Percentiles rank a stretch among this genome's conserved stretches.
Evolutionary conservation across 1,139 yeast genomes (phyloP).

Genomic region (Scheffersomyces titani): DNA sequence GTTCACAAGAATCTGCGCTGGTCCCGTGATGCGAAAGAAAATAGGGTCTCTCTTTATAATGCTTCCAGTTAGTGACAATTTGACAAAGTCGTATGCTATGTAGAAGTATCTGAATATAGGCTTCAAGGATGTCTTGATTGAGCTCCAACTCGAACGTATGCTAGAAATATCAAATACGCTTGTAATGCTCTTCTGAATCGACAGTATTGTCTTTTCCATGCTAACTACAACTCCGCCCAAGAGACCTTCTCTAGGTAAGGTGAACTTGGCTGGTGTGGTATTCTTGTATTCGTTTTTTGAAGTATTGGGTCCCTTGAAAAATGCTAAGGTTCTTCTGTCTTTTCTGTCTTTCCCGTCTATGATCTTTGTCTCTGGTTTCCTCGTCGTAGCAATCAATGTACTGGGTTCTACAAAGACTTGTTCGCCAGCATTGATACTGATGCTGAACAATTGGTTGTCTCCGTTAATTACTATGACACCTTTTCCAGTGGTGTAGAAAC

Average conservation of each 20-base stretch:
- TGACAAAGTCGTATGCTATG: neutral
- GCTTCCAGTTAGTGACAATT: neutral
- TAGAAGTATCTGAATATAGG: neutral
- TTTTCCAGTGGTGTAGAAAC: constrained; percentile 13
- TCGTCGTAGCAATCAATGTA: constrained; percentile 17
- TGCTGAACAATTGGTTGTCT: constrained; percentile 12
- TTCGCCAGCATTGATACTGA: constrained; percentile 14
- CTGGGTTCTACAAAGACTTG: constrained; percentile 13
- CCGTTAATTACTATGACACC: constrained; percentile 21
- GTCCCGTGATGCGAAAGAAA: constrained; percentile 13
- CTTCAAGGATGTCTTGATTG: neutral
- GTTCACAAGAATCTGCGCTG: constrained; percentile 14
- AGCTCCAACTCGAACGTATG: neutral
- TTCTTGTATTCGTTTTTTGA: neutral
- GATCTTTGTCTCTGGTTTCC: neutral
- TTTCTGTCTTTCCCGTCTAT: neutral
- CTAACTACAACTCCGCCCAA: neutral
- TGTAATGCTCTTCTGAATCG: neutral
- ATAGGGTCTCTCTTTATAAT: constrained; percentile 8
- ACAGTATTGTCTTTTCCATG: neutral
- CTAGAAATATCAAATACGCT: neutral
- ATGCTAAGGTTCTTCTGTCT: neutral
- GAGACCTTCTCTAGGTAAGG: neutral
- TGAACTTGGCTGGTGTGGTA: neutral
- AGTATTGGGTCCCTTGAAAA: neutral